A percentile compares a stretch with the other conserved stretches of the same genome.
phyloP scores from a whole-genome alignment of 2,329 filamentous ascomycete species.

The Fonsecaea monophora region DNA sequence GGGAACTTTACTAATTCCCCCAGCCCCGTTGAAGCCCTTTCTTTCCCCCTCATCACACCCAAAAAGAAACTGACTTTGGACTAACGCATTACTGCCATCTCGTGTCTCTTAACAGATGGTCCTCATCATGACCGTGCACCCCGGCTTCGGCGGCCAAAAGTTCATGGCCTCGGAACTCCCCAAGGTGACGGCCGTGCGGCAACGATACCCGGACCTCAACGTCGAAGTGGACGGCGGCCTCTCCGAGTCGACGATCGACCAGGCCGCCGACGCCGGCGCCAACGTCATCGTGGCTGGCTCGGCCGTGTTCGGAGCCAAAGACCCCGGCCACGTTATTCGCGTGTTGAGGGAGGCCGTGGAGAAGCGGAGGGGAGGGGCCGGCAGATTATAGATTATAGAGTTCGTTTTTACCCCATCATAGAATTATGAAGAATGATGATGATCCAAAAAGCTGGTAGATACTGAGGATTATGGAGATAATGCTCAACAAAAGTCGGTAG shows the following conservation, averaged over 20 bases:
- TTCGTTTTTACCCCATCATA: no score
- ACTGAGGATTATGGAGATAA: not conserved
- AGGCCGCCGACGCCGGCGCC: conserved; percentile 91
- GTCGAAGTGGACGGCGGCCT: conserved; percentile 97
- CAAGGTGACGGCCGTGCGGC: conserved; percentile 84
- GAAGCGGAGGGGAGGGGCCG: conserved; percentile 51
- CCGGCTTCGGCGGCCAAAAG: conserved; percentile 96
- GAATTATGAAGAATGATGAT: not conserved
- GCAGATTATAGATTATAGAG: conserved; percentile 27
- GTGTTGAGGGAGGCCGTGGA: conserved; percentile 81
- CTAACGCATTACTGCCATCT: not conserved
- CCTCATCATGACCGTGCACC: conserved; percentile 96
- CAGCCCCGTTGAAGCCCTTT: conserved; percentile 30
- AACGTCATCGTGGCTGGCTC: conserved; percentile 98
- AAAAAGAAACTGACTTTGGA: no score
- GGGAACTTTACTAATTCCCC: no score
- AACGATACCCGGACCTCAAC: conserved; percentile 87
- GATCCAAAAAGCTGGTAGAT: not conserved
- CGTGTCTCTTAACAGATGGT: conserved; percentile 74
- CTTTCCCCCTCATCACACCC: conserved; percentile 46
- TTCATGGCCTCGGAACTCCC: conserved; percentile 97
- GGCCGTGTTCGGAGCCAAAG: conserved; percentile 90
- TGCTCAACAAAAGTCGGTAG: no score
- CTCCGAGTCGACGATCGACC: conserved; percentile 85
- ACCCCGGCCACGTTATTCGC: conserved; percentile 85